A percentile compares a stretch with the other conserved stretches of the same genome.
phyloP scores from a whole-genome alignment of 2,329 filamentous ascomycete genomes.

The Trichoderma harzianum region DNA sequence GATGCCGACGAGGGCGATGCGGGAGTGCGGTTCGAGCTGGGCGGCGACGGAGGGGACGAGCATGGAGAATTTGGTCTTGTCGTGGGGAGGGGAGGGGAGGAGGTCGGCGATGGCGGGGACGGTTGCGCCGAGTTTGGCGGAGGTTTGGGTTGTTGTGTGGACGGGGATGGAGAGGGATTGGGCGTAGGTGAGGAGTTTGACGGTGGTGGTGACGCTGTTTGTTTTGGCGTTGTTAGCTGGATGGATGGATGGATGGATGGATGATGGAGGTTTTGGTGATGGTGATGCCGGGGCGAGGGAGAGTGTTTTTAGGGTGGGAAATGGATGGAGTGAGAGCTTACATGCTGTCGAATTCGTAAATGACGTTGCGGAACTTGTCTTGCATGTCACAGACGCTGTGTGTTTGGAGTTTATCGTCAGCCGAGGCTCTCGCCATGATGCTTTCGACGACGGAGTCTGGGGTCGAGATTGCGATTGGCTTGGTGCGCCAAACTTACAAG shows the following conservation, averaged over 20 bases:
- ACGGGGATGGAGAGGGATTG: constrained; percentile 70
- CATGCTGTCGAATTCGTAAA: constrained; percentile 83
- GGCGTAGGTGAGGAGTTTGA: constrained; percentile 66
- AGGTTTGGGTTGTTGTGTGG: constrained; percentile 82
- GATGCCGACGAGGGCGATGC: constrained; percentile 81
- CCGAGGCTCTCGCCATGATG: neutral
- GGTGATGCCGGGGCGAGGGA: neutral
- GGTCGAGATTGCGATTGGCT: neutral
- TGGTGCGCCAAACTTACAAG: constrained; percentile 41
- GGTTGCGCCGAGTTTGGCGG: constrained; percentile 72
- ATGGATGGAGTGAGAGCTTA: constrained; percentile 37
- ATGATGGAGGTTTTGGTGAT: neutral
- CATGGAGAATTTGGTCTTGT: constrained; percentile 94
- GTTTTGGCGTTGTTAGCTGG: neutral
- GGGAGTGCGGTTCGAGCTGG: constrained; percentile 38
- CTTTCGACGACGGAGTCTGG: neutral
- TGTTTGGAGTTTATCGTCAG: neutral
- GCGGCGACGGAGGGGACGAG: constrained; percentile 62
- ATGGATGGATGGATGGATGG: neutral
- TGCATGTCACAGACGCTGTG: constrained; percentile 87
- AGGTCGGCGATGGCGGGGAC: constrained; percentile 65
- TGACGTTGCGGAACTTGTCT: constrained; percentile 82
- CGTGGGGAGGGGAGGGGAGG: constrained; percentile 56
- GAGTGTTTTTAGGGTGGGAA: neutral
- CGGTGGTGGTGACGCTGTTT: constrained; percentile 56